Conservation (phyloP, 768 basidiomycete genomes). For the Favolaschia claudopus region DNA sequence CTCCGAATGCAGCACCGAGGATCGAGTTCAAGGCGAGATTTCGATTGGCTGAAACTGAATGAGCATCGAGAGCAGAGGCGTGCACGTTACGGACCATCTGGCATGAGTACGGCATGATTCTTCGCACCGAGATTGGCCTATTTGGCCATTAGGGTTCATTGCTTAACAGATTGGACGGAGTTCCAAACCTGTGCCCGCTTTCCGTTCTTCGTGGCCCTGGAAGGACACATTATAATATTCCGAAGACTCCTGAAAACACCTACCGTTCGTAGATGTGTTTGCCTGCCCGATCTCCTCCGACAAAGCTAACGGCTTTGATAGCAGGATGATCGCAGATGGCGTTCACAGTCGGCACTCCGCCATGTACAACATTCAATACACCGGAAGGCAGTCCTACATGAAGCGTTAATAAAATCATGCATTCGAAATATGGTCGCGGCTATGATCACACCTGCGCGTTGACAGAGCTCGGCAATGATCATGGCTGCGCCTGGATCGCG, state of each 20-base stretch:
- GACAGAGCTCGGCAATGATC: constrained; percentile 96
- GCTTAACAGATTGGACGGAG: background rate
- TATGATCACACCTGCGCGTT: constrained; percentile 74
- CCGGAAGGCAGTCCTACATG: constrained; percentile 74
- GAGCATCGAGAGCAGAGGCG: background rate
- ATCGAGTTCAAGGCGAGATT: constrained; percentile 92
- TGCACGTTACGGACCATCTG: constrained; percentile 71
- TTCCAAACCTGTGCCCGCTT: constrained; percentile 81
- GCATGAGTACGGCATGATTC: constrained; percentile 93
- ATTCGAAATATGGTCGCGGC: background rate
- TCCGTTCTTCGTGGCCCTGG: constrained; percentile 82
- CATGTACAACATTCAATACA: constrained; percentile 92
- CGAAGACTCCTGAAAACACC: constrained; percentile 9
- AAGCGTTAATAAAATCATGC: background rate
- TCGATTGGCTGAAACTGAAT: constrained; percentile 74
- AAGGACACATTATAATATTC: constrained; percentile 6
- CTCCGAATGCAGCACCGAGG: constrained; percentile 92
- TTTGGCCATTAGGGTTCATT: background rate
- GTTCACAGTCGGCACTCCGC: constrained; percentile 89
- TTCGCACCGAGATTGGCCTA: constrained; percentile 88
- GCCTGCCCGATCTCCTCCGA: constrained; percentile 93
- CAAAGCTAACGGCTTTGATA: constrained; percentile 96
- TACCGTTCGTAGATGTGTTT: constrained; percentile 92
- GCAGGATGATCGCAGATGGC: constrained; percentile 90
- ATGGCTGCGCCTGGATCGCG: constrained; percentile 97